These are phyloP conservation scores for Fusarium sp. DNA, from an alignment of 2,329 filamentous ascomycete genomes.

Conservation along the genomic window DNA sequence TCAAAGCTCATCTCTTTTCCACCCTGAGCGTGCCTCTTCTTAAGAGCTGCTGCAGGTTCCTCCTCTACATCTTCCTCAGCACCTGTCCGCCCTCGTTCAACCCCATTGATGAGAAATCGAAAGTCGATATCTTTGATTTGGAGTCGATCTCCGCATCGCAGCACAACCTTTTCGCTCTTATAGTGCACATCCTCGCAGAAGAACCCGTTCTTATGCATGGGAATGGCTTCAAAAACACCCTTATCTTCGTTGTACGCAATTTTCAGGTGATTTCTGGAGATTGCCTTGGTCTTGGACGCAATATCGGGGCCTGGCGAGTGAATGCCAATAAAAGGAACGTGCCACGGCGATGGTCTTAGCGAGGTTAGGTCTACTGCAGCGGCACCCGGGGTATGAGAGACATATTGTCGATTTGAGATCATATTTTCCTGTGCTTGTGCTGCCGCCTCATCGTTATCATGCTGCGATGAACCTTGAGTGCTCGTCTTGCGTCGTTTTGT, in stretches of 20 bases:
- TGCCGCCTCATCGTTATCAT: constrained; percentile 55
- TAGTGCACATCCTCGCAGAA: constrained; percentile 72
- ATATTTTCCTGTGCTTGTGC: constrained; percentile 55
- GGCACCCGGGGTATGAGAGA: constrained; percentile 69
- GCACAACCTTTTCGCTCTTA: constrained; percentile 63
- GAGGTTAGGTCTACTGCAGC: constrained; percentile 68
- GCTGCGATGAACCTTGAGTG: constrained; percentile 56
- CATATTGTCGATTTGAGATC: constrained; percentile 68
- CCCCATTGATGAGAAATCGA: constrained; percentile 74
- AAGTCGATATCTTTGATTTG: constrained; percentile 79
- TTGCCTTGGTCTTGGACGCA: constrained; percentile 73
- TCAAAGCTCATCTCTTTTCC: constrained; percentile 80
- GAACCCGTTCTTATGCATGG: constrained; percentile 73
- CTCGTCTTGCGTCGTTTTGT: constrained; percentile 60
- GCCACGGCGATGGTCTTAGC: constrained; percentile 69
- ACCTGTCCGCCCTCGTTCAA: constrained; percentile 66
- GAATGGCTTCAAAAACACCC: constrained; percentile 72
- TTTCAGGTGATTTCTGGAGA: constrained; percentile 78
- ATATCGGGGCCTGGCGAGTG: constrained; percentile 74
- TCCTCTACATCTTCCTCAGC: constrained; percentile 67
- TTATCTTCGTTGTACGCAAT: constrained; percentile 75
- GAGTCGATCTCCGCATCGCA: constrained; percentile 73
- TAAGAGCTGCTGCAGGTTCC: constrained; percentile 54
- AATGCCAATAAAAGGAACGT: constrained; percentile 75
- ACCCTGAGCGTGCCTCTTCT: constrained; percentile 63